Percentiles rank a stretch among this genome's conserved stretches.
These are phyloP conservation scores for Vanderwaltozyma polyspora DNA, from an alignment of 805 yeast species.

Conservation along the genomic window DNA sequence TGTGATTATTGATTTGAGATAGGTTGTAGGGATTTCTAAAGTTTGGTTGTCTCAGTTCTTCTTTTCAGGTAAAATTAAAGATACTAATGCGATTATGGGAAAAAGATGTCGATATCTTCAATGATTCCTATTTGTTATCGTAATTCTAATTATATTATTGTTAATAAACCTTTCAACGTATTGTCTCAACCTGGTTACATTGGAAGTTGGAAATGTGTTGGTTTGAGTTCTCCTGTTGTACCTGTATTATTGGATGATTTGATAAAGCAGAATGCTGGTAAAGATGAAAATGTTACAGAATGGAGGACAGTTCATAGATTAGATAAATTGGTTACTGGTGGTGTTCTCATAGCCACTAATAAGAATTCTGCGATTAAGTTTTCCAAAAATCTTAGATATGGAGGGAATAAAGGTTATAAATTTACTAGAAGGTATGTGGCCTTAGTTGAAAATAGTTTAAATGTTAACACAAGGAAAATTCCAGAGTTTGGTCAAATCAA, in stretches of 20 bases:
- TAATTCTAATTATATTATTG: slow-evolving; percentile 18
- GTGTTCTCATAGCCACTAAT: slow-evolving; percentile 28
- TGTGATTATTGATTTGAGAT: no score
- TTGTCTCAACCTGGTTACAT: slow-evolving; percentile 26
- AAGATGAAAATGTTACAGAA: background rate
- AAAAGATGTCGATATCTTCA: no score
- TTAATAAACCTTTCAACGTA: slow-evolving; percentile 30
- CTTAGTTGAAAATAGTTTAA: slow-evolving; percentile 6
- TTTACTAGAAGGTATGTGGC: slow-evolving; percentile 30
- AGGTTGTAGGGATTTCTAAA: no score
- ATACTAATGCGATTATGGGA: no score
- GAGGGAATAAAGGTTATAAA: slow-evolving; percentile 29
- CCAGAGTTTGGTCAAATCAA: slow-evolving; percentile 6
- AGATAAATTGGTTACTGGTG: slow-evolving; percentile 33
- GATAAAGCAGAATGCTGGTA: slow-evolving; percentile 2
- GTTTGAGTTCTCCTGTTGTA: slow-evolving; percentile 6
- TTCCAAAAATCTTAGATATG: slow-evolving; percentile 23
- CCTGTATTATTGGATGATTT: slow-evolving; percentile 14
- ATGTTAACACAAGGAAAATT: background rate
- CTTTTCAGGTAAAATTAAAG: no score
- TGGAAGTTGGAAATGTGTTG: slow-evolving; percentile 4
- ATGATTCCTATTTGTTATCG: slow-evolving; percentile 6
- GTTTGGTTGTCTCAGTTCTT: no score
- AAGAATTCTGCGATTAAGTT: slow-evolving; percentile 26
- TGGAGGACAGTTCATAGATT: slow-evolving; percentile 30